Conservation (phyloP, 2,329 filamentous ascomycete genomes). For the Aspergillus luchuensis region DNA sequence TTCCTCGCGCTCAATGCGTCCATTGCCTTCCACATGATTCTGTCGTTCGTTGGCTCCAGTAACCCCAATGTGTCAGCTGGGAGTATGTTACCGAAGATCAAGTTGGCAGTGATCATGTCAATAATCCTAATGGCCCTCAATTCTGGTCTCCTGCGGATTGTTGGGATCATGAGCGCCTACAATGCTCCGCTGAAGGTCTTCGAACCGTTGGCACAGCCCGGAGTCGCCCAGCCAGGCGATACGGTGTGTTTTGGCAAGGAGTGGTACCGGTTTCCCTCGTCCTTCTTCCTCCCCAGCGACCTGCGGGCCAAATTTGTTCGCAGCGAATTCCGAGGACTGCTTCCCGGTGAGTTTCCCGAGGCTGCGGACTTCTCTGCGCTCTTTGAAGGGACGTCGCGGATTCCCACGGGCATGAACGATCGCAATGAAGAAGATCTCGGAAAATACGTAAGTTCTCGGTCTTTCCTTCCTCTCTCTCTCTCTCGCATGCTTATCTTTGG, state of each 20-base stretch:
- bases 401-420: conserved; percentile 86
- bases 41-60: conserved; percentile 72
- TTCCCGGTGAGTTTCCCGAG: conserved; percentile 89
- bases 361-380: conserved; percentile 68
- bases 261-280: conserved; percentile 96
- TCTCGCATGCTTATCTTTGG: conserved; percentile 13
- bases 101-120: conserved; percentile 63
- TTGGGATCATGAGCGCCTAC: conserved; percentile 79
- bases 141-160: conserved; percentile 69
- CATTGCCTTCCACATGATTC: conserved; percentile 76
- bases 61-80: conserved; percentile 68
- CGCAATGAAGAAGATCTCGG: conserved; percentile 80
- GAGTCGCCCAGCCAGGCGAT: conserved; percentile 62
- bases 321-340: conserved; percentile 82
- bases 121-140: conserved; percentile 66
- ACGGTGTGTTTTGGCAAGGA: conserved; percentile 91
- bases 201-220: conserved; percentile 49
- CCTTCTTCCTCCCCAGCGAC: conserved; percentile 82
- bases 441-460: conserved; percentile 69
- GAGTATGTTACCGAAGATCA: conserved; percentile 73
- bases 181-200: conserved; percentile 73
- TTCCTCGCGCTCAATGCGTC: conserved; percentile 87
- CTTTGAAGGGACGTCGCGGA: conserved; percentile 80
- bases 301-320: conserved; percentile 87
- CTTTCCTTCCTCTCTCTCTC: background rate